Conservation (phyloP, 2,329 filamentous ascomycete genomes). For the Botryotinia globosa region DNA sequence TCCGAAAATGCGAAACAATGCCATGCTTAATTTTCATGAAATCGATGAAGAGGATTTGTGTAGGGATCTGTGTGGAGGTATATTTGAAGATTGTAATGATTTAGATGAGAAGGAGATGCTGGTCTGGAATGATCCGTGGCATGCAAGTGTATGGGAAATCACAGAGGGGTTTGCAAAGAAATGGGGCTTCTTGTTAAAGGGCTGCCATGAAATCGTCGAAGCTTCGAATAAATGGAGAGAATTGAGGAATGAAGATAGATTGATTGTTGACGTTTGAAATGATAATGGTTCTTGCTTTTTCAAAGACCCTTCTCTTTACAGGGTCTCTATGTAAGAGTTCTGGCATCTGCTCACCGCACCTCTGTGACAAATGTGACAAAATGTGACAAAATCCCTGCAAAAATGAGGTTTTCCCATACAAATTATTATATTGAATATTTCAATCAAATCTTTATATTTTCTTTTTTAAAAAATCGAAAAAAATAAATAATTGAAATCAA, state of each 20-base stretch:
- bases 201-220: slow-evolving; percentile 32
- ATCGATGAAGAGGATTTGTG: slow-evolving; percentile 47
- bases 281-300: not conserved
- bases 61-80: slow-evolving; percentile 44
- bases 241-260: slow-evolving; percentile 36
- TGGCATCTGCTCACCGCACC: too few species aligned
- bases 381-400: too few species aligned
- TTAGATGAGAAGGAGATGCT: slow-evolving; percentile 43
- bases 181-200: slow-evolving; percentile 40
- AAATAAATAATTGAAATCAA: too few species aligned
- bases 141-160: slow-evolving; percentile 43
- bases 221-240: slow-evolving; percentile 42
- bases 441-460: too few species aligned
- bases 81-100: slow-evolving; percentile 46
- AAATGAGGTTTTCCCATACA: too few species aligned
- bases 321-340: not conserved
- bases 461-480: too few species aligned
- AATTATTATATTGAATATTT: too few species aligned
- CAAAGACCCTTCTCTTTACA: not conserved
- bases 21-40: slow-evolving; percentile 40
- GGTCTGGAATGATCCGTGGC: slow-evolving; percentile 45
- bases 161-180: slow-evolving; percentile 43
- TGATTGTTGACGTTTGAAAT: not conserved
- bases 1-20: slow-evolving; percentile 42
- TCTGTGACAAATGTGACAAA: too few species aligned